A percentile compares a stretch with the other conserved stretches of the same genome.
These are phyloP conservation scores for Helenozyma baotianmanensis DNA, from an alignment of 805 yeast species.

Conservation along the genomic window DNA sequence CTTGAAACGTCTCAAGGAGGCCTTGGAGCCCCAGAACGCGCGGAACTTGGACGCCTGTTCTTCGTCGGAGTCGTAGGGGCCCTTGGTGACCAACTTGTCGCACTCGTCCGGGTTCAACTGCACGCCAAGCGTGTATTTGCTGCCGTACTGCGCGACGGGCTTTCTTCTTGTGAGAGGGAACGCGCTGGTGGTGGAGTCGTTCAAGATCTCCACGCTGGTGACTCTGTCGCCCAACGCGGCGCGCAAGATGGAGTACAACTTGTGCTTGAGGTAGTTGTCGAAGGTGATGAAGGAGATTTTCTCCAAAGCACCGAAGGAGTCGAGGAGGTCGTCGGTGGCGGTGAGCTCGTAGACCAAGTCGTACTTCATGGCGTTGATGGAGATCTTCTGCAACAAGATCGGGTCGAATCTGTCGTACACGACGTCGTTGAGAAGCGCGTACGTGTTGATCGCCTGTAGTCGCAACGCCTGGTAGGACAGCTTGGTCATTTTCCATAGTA, in stretches of 20 bases:
- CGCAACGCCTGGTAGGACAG: slow-evolving; percentile 60
- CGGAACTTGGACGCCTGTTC: slow-evolving; percentile 61
- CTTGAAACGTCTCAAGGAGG: slow-evolving; percentile 85
- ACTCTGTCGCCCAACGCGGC: slow-evolving; percentile 55
- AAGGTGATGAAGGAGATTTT: slow-evolving; percentile 67
- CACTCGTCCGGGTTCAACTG: slow-evolving; percentile 65
- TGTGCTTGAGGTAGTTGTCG: slow-evolving; percentile 61
- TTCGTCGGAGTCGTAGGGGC: slow-evolving; percentile 58
- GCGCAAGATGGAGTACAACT: slow-evolving; percentile 52
- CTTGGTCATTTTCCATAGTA: slow-evolving; percentile 75
- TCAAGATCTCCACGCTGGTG: slow-evolving; percentile 31
- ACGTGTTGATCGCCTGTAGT: slow-evolving; percentile 64
- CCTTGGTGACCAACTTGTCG: slow-evolving; percentile 81
- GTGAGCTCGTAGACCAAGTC: slow-evolving; percentile 61
- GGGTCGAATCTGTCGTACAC: slow-evolving; percentile 79
- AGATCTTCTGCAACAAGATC: slow-evolving; percentile 63
- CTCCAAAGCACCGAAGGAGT: slow-evolving; percentile 62
- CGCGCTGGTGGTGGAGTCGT: slow-evolving; percentile 16
- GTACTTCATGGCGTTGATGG: slow-evolving; percentile 51
- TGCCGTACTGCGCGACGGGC: slow-evolving; percentile 32
- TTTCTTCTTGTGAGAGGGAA: slow-evolving; percentile 53
- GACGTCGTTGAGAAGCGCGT: slow-evolving; percentile 66
- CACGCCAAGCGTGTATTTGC: slow-evolving; percentile 52
- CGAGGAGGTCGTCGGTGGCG: slow-evolving; percentile 33
- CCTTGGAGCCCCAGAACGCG: slow-evolving; percentile 83